Base-by-base conservation (phyloP, 23 red algal genomes). In the Gracilariopsis chorda region DNA sequence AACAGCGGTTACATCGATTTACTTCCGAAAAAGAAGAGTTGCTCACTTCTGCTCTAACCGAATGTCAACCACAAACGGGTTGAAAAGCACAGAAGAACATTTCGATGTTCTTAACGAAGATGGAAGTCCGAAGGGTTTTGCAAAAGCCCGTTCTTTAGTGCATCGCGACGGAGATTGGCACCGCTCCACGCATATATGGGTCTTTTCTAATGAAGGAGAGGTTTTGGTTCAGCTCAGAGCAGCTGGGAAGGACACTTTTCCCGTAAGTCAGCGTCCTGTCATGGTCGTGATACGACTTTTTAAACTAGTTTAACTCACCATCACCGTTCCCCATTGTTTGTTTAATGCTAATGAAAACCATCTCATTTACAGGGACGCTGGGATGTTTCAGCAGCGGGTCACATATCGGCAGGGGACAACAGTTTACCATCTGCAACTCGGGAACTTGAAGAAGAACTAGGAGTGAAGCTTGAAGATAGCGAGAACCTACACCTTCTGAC, bases 91-190 rank as follows among this genome's bases (percentile, higher is more conserved):
- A 12, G 92, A 94, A 49, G 92, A 94, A 51, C 76, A 79, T 46
- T 94, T 94, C 58, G 92, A 94, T 40, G 92, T 94, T 21, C 78
- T 94, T 1, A 70, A 87, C 13, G 83, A 69, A 74, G 83, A 63
- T 7, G 92, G 92, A 34, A 56, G 2, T 11, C 44, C 63, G n/a
- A 48, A 59, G 21, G 91, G 91, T 20, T 68, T 51, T 53, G 58
- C 82, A 48, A 88, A 88, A 59, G 71, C 77, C 46, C 84, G 92
- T 48, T 90, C 85, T 20, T 63, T 70, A 41, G 95, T 97, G 24
- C 95, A 97, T 48, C 48, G 78, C 11, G 95, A 97, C 45, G 95
- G 95, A 17, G 70, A 94, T 77, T 97, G 95, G 95, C 95, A 97
- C 58, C 91, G 95, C 2, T 78, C 90, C 43, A 88, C 92, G 25